Evolutionary conservation across 352 stramenopile species (phyloP), one percentile per base, ranked within the genome.

Genomic region (Phytophthora pinifolia): DNA sequence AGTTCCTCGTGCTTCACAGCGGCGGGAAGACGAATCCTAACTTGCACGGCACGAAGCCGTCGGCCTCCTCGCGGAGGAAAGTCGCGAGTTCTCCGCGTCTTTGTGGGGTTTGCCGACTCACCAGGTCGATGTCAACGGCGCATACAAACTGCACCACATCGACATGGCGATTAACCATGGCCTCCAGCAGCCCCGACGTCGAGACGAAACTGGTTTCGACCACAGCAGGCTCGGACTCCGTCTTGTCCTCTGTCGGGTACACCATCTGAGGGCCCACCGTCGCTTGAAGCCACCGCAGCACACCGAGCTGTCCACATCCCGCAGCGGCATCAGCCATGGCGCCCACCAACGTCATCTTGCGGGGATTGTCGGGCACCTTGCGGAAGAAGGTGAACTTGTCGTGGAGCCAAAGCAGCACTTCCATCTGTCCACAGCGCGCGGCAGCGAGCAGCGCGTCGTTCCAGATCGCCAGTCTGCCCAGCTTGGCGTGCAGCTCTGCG

Each of bases 81-180:
- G 58, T 57, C 44, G 41, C 63, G 36, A 72, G 63, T 13, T 67
- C 63, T 55, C 38, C 47, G 14, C 63, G 63, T 15, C 57, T 34
- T 55, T 17, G 15, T 32, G 48, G 13, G 17, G 59, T 66, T 37
- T 69, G 59, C 15, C 43, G 47, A n/a, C 33, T 50, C 9, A 72
- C 64, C 5, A 69, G 41, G 4, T 61, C 46, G 17, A 67, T 44
- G 15, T 70, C 64, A 9, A 59, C 57, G 0, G 50, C 61, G 27
- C 61, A 63, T 32, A 70, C 37, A 62, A 62, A 75, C 36, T 68
- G 65, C 22, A 78, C 53, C 32, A 78, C 65, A 22, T 78, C 65
- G 13, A 78, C 54, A 17, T 75, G 58, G 13, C 67, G 60, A 18
- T 70, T 66, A 1, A 59, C 48, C 41, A 78, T 66, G 1, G 57